phyloP scores from a whole-genome alignment of 2,329 filamentous ascomycete genomes.

The Lomentospora prolificans region DNA sequence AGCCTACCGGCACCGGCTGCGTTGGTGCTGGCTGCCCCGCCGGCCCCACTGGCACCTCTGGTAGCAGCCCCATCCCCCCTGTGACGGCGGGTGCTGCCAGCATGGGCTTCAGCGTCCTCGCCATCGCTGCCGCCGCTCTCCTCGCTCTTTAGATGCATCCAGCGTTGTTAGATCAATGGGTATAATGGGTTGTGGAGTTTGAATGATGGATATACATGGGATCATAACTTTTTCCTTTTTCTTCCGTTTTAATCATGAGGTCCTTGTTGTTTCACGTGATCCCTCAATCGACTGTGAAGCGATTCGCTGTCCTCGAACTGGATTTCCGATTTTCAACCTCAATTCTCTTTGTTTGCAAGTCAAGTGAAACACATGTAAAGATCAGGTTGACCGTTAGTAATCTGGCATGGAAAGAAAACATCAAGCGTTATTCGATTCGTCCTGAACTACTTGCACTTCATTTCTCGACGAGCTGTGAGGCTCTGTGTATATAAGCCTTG shows the following conservation, averaged over 20 bases:
- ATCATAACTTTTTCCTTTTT: background rate
- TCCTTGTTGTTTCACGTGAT: background rate
- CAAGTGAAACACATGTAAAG: background rate
- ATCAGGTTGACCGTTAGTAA: background rate
- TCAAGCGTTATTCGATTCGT: background rate
- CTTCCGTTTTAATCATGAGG: background rate
- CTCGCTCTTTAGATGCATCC: slow-evolving; percentile 1
- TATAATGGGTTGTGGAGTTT: background rate
- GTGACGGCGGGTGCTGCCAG: background rate
- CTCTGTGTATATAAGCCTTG: background rate
- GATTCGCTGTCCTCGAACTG: background rate
- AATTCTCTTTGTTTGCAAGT: background rate
- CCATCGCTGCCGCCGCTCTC: background rate
- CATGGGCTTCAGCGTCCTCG: slow-evolving; percentile 1
- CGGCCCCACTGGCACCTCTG: background rate
- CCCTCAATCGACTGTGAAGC: background rate
- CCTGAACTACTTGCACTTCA: background rate
- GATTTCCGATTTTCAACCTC: background rate
- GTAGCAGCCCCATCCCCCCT: background rate
- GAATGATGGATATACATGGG: background rate
- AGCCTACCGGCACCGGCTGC: background rate
- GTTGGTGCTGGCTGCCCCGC: background rate
- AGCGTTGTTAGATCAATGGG: background rate
- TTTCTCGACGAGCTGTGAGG: background rate
- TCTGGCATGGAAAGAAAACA: background rate